These are phyloP conservation scores for Pseudodiploospora longispora DNA, from an alignment of 2,329 filamentous ascomycete genomes.

Conservation along the genomic window DNA sequence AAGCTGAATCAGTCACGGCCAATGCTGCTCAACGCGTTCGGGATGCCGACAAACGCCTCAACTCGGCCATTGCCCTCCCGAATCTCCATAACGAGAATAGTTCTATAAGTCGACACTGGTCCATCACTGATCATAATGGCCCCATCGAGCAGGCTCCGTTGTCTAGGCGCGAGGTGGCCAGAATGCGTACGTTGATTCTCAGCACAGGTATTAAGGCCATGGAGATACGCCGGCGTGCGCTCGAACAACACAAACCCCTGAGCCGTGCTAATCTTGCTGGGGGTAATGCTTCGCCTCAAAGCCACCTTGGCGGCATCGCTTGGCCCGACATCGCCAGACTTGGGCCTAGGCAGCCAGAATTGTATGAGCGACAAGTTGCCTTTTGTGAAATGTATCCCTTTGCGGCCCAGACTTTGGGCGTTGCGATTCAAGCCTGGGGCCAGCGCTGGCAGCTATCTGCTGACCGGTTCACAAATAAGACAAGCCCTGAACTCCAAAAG, in stretches of 20 bases:
- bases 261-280: conserved; percentile 11
- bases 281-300: conserved; percentile 14
- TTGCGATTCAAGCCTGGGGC: conserved; percentile 37
- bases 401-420: conserved; percentile 43
- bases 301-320: conserved; percentile 16
- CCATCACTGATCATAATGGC: conserved; percentile 36
- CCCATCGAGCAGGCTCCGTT: conserved; percentile 31
- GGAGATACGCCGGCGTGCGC: conserved; percentile 63
- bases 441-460: conserved; percentile 53
- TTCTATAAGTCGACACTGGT: conserved; percentile 38
- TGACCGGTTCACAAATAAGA: conserved; percentile 48
- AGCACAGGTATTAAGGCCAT: conserved; percentile 85
- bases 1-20: conserved; percentile 27
- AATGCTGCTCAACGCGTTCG: conserved; percentile 21
- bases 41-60: conserved; percentile 27
- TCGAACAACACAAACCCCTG: conserved; percentile 35
- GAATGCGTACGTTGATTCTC: conserved; percentile 68
- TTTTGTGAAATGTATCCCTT: conserved; percentile 41
- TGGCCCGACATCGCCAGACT: conserved; percentile 39
- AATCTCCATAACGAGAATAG: conserved; percentile 14
- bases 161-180: conserved; percentile 67
- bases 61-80: conserved; percentile 22
- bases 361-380: conserved; percentile 27
- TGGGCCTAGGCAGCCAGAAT: conserved; percentile 24
- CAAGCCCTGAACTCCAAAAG: conserved; percentile 44